These are phyloP conservation scores for Cladosporium sp. DNA, from an alignment of 2,329 filamentous ascomycete species.

Conservation along the genomic window DNA sequence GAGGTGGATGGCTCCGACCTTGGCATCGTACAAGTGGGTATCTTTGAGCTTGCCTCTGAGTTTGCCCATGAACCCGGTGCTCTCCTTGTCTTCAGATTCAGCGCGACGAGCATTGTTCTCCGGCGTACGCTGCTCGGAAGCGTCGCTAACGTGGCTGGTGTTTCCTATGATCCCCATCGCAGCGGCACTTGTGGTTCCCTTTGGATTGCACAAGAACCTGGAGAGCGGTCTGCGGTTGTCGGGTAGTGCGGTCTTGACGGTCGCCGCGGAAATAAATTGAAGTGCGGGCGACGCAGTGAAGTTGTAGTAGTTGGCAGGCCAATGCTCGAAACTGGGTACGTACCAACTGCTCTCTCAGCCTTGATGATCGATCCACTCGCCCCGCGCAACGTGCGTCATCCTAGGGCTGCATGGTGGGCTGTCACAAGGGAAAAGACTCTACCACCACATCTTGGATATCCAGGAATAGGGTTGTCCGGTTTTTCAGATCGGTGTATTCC, in stretches of 20 bases:
- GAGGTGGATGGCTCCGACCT: constrained; percentile 53
- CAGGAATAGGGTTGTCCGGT: too few species aligned
- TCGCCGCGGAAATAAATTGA: background rate
- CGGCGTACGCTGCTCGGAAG: constrained; percentile 3
- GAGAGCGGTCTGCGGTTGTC: background rate
- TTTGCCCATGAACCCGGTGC: constrained; percentile 12
- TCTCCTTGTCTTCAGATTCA: constrained; percentile 3
- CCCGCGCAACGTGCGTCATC: too few species aligned
- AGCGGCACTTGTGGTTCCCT: background rate
- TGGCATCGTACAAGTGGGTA: constrained; percentile 35
- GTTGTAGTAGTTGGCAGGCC: constrained; percentile 8
- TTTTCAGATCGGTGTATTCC: too few species aligned
- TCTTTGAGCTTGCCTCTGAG: constrained; percentile 44
- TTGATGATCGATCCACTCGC: too few species aligned
- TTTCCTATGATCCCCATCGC: constrained; percentile 1
- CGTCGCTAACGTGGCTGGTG: background rate
- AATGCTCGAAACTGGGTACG: constrained; percentile 3
- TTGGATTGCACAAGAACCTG: background rate
- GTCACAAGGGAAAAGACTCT: too few species aligned
- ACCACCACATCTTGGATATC: too few species aligned
- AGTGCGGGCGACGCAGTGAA: background rate
- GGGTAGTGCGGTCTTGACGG: background rate
- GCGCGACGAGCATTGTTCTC: background rate
- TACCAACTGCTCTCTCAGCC: background rate
- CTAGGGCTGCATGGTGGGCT: too few species aligned